phyloP scores from a whole-genome alignment of 441 rosid species.

The Manihot esculenta region DNA sequence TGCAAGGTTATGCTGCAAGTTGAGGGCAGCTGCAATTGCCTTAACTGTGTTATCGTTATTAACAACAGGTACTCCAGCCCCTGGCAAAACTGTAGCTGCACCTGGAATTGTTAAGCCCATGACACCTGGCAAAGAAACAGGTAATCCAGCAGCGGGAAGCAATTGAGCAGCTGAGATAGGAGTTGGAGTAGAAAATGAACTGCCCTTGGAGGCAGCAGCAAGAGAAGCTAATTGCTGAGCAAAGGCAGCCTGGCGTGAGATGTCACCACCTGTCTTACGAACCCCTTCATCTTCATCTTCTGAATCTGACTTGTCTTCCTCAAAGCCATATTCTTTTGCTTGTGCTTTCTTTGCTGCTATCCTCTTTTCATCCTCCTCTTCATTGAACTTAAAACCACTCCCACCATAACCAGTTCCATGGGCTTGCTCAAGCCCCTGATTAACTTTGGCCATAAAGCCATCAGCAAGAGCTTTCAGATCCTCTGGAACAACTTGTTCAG shows the following conservation, averaged over 20 bases:
- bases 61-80: constrained; percentile 38
- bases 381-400: constrained; percentile 92
- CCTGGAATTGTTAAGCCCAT: constrained; percentile 33
- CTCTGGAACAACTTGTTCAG: constrained; percentile 90
- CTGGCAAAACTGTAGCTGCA: constrained; percentile 38
- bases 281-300: constrained; percentile 93
- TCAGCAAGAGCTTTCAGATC: constrained; percentile 85
- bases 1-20: constrained; percentile 82
- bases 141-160: constrained; percentile 44
- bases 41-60: constrained; percentile 72
- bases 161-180: constrained; percentile 33
- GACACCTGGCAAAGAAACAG: constrained; percentile 42
- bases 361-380: constrained; percentile 95
- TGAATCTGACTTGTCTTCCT: constrained; percentile 91
- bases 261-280: constrained; percentile 84
- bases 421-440: constrained; percentile 90
- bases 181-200: constrained; percentile 32
- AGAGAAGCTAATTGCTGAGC: constrained; percentile 64
- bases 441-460: constrained; percentile 84
- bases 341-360: constrained; percentile 95
- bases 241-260: constrained; percentile 75
- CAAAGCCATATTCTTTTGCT: constrained; percentile 94
- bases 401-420: constrained; percentile 98
- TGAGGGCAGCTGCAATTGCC: constrained; percentile 86
- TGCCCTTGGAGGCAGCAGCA: constrained; percentile 59